Percentiles rank a stretch among this genome's conserved stretches.
Evolutionary conservation across 345 rosid genomes (phyloP).

Genomic region (Bruguiera sexangula): DNA sequence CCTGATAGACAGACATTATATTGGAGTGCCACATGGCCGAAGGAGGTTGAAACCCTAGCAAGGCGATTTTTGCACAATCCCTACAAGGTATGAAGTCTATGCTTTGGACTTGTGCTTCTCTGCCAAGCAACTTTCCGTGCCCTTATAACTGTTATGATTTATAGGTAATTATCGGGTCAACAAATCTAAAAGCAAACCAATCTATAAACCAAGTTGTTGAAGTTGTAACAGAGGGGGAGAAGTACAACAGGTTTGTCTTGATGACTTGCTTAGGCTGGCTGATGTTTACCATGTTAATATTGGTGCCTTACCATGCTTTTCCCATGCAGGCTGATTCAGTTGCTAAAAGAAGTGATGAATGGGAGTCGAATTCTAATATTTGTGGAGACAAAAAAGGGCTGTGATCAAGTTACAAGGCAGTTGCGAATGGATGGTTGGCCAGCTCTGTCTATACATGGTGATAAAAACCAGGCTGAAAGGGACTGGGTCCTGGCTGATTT

Average conservation of each 20-base stretch:
- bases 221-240: conserved; percentile 72
- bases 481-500: conserved; percentile 95
- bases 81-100: conserved; percentile 52
- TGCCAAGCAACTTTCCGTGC: neutral
- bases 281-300: neutral
- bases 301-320: conserved; percentile 7
- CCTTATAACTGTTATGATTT: conserved; percentile 16
- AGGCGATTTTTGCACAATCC: conserved; percentile 85
- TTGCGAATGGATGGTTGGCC: conserved; percentile 99
- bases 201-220: conserved; percentile 86
- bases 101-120: neutral
- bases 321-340: conserved; percentile 58
- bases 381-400: conserved; percentile 89
- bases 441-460: conserved; percentile 95
- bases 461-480: conserved; percentile 90
- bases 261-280: conserved; percentile 10
- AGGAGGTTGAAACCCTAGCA: conserved; percentile 83
- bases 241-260: conserved; percentile 73
- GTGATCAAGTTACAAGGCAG: conserved; percentile 93
- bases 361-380: conserved; percentile 84
- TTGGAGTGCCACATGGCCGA: conserved; percentile 99
- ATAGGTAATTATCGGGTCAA: conserved; percentile 83
- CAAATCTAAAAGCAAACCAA: conserved; percentile 85
- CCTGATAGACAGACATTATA: conserved; percentile 95
- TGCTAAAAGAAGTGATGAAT: conserved; percentile 78